Evolutionary conservation across 2,329 filamentous ascomycete genomes (phyloP).

Genomic region (Penicillium hordei): DNA sequence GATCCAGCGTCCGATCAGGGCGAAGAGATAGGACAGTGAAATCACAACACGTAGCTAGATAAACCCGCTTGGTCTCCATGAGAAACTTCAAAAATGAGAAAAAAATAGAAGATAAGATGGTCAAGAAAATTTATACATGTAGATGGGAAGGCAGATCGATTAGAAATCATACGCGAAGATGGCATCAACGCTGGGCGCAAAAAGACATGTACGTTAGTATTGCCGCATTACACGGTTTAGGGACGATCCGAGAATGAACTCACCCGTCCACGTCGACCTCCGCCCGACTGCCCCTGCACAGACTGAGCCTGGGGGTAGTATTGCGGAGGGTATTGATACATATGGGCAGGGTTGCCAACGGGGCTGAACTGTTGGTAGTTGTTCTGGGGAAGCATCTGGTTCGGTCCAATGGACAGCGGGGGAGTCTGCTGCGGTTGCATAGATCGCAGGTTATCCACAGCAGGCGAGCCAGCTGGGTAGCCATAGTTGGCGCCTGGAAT

Average conservation of each 20-base stretch:
- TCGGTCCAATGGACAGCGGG: conserved; percentile 36
- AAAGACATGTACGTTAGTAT: neutral
- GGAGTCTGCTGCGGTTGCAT: conserved; percentile 41
- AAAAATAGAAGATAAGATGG: conserved; percentile 23
- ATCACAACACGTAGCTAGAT: conserved; percentile 35
- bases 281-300: conserved; percentile 45
- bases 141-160: conserved; percentile 31
- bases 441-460: conserved; percentile 43
- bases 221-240: conserved; percentile 7
- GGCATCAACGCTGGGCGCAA: conserved; percentile 34
- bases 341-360: conserved; percentile 43
- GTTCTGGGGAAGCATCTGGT: conserved; percentile 50
- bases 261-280: conserved; percentile 56
- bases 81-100: conserved; percentile 25
- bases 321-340: conserved; percentile 57
- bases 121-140: conserved; percentile 37
- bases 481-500: conserved; percentile 48
- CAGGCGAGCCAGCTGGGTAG: conserved; percentile 44
- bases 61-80: conserved; percentile 33
- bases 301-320: conserved; percentile 49
- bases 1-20: conserved; percentile 43
- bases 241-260: conserved; percentile 31
- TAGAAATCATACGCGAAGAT: conserved; percentile 21
- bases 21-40: conserved; percentile 27
- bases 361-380: conserved; percentile 50